phyloP scores from a whole-genome alignment of 805 yeast genomes.

The Starmerella gropengiesseri region DNA sequence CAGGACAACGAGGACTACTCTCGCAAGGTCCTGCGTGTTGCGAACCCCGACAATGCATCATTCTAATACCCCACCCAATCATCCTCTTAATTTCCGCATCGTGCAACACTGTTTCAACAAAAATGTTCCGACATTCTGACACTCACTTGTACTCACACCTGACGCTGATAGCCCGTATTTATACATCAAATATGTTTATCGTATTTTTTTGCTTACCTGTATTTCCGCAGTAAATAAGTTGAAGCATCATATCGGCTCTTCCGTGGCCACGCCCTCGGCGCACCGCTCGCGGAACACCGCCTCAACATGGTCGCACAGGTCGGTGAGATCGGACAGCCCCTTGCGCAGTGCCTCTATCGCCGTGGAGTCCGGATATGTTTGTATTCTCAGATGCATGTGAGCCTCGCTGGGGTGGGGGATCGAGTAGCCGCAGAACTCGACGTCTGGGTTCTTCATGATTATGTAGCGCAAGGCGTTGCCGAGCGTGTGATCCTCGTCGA shows the following conservation, averaged over 20 bases:
- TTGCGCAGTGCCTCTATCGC: slow-evolving; percentile 89
- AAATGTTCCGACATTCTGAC: too few relatives aligned
- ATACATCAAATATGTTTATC: not conserved
- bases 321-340: slow-evolving; percentile 76
- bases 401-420: slow-evolving; percentile 97
- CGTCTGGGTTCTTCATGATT: slow-evolving; percentile 95
- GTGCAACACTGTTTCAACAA: not conserved
- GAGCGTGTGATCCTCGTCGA: slow-evolving; percentile 90
- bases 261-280: slow-evolving; percentile 30
- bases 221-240: not conserved
- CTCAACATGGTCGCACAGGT: slow-evolving; percentile 75
- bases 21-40: slow-evolving; percentile 44
- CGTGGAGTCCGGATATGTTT: slow-evolving; percentile 74
- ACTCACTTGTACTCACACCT: too few relatives aligned
- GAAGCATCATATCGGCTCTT: slow-evolving; percentile 8
- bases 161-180: not conserved
- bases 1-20: slow-evolving; percentile 50
- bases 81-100: not conserved
- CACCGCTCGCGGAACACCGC: slow-evolving; percentile 61
- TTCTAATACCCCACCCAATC: not conserved
- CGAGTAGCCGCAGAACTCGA: slow-evolving; percentile 95
- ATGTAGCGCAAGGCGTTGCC: slow-evolving; percentile 90
- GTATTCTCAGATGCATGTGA: slow-evolving; percentile 79
- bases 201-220: not conserved
- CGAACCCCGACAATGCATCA: slow-evolving; percentile 35